phyloP scores from a whole-genome alignment of 345 rosid species.

The Lepidium didymum region DNA sequence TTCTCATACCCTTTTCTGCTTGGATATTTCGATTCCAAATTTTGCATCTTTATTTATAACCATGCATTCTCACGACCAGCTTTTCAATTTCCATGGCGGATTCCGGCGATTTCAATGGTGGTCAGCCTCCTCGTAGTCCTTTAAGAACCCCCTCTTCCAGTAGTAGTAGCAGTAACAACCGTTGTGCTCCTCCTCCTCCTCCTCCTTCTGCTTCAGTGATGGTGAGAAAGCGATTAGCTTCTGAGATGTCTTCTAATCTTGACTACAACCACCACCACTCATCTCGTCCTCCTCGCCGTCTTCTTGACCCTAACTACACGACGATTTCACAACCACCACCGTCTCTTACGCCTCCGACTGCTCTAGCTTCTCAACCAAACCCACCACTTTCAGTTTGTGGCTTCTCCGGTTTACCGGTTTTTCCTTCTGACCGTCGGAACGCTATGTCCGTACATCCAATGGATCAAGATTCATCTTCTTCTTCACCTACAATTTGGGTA shows the following conservation, averaged over 20 bases:
- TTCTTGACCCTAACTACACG: conserved; percentile 19
- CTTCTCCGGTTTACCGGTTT: conserved; percentile 87
- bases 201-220: conserved; percentile 23
- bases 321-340: conserved; percentile 30
- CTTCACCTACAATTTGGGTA: conserved; percentile 53
- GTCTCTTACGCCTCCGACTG: background rate
- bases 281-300: conserved; percentile 37
- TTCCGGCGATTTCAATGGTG: conserved; percentile 34
- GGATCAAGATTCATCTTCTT: conserved; percentile 62
- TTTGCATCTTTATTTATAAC: background rate
- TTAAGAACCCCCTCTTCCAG: conserved; percentile 14
- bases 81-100: conserved; percentile 39
- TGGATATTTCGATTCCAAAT: conserved; percentile 24
- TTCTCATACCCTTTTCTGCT: conserved; percentile 28
- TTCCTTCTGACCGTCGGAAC: conserved; percentile 44
- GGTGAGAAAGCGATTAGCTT: conserved; percentile 81
- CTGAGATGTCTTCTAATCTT: conserved; percentile 51
- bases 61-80: conserved; percentile 20
- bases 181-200: conserved; percentile 3
- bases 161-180: conserved; percentile 17
- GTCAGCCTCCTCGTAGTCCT: conserved; percentile 5
- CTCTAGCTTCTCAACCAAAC: background rate
- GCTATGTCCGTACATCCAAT: conserved; percentile 23
- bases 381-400: conserved; percentile 72
- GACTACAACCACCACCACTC: conserved; percentile 21